A percentile compares a stretch with the other conserved stretches of the same genome.
Evolutionary conservation across 2,329 filamentous ascomycete species (phyloP).

Genomic region (Zymoseptoria passerinii): DNA sequence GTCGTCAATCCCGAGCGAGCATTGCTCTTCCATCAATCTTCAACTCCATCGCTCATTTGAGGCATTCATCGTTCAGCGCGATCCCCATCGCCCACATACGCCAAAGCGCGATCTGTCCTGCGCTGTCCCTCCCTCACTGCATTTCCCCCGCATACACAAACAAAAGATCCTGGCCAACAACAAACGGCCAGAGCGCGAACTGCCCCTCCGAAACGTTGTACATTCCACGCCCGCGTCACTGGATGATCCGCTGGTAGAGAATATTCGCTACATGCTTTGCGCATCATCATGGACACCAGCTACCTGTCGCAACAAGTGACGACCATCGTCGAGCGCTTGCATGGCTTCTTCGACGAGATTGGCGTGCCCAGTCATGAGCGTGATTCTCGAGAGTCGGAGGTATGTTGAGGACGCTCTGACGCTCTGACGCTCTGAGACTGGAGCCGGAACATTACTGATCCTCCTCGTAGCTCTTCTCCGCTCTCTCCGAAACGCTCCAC

Average conservation of each 20-base stretch:
- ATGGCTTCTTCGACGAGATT: constrained; percentile 94
- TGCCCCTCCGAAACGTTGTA: background rate
- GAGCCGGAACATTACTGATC: background rate
- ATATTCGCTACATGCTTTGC: constrained; percentile 23
- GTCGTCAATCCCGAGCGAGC: background rate
- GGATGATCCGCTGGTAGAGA: constrained; percentile 14
- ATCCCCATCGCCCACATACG: background rate
- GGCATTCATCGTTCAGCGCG: background rate
- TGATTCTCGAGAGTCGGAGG: constrained; percentile 81
- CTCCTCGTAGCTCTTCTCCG: constrained; percentile 67
- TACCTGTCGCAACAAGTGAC: constrained; percentile 94
- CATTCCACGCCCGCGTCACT: constrained; percentile 15
- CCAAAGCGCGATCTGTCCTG: background rate
- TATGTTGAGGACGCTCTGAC: constrained; percentile 37
- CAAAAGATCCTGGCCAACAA: background rate
- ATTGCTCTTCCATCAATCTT: background rate
- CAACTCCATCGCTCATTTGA: background rate
- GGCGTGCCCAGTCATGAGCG: constrained; percentile 90
- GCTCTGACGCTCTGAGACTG: background rate
- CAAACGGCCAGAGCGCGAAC: background rate
- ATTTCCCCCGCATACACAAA: background rate
- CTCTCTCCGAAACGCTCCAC: constrained; percentile 83
- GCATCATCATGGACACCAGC: constrained; percentile 67
- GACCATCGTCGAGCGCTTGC: constrained; percentile 83
- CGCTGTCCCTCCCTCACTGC: background rate